phyloP scores from a whole-genome alignment of 2,329 filamentous ascomycete genomes.

The Curvularia eragrostidis region DNA sequence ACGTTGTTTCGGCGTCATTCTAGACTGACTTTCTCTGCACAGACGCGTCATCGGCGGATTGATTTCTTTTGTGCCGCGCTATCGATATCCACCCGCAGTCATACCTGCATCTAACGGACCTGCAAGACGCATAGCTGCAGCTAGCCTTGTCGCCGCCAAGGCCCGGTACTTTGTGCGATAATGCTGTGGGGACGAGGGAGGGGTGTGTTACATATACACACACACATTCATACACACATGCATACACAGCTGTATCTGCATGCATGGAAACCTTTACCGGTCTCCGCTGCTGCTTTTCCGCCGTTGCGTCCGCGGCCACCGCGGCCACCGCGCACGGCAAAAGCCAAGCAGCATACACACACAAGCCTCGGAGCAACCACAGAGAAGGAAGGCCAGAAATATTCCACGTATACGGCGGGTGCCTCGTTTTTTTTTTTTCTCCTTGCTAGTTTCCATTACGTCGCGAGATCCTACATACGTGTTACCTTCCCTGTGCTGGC shows the following conservation, averaged over 20 bases:
- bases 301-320: background rate
- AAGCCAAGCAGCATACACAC: background rate
- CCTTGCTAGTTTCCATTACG: background rate
- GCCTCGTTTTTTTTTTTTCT: background rate
- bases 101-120: background rate
- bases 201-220: slow-evolving; percentile 1
- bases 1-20: background rate
- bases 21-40: background rate
- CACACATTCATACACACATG: background rate
- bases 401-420: background rate
- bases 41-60: background rate
- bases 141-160: slow-evolving; percentile 1
- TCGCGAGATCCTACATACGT: background rate
- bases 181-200: background rate
- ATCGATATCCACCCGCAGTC: slow-evolving; percentile 6
- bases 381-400: background rate
- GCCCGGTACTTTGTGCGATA: background rate
- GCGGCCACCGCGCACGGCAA: background rate
- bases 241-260: background rate
- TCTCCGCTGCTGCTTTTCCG: background rate
- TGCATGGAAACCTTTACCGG: background rate
- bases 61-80: background rate
- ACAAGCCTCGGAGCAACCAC: background rate
- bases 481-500: background rate
- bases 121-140: background rate